Evolutionary conservation across 2,329 filamentous ascomycete genomes (phyloP).

Genomic region (Blastomyces emzantsi): DNA sequence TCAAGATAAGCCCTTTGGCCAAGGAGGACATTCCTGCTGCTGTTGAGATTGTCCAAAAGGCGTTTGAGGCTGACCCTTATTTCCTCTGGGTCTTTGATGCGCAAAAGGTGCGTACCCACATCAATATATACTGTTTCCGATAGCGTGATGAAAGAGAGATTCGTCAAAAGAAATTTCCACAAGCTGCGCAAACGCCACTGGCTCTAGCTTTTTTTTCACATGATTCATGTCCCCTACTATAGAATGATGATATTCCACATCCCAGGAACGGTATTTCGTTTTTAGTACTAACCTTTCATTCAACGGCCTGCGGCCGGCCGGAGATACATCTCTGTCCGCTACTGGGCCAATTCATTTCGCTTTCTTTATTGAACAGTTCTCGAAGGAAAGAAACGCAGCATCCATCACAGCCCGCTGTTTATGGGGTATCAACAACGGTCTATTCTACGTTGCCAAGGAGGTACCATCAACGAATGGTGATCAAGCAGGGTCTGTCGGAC

Average conservation of each 20-base stretch:
- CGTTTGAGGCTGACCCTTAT: constrained; percentile 59
- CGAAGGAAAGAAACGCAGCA: constrained; percentile 50
- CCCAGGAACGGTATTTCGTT: neutral
- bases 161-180: neutral
- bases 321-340: constrained; percentile 1
- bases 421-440: constrained; percentile 61
- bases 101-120: constrained; percentile 39
- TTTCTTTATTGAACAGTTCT: constrained; percentile 42
- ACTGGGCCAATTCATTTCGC: neutral
- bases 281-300: neutral
- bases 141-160: neutral
- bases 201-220: neutral
- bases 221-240: neutral
- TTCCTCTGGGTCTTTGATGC: constrained; percentile 57
- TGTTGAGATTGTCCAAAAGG: constrained; percentile 56
- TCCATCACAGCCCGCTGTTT: constrained; percentile 57
- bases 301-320: constrained; percentile 1
- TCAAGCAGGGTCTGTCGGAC: constrained; percentile 13
- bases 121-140: neutral
- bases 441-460: constrained; percentile 62
- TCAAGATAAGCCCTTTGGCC: constrained; percentile 49
- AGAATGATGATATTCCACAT: neutral
- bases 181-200: neutral
- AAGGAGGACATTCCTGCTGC: constrained; percentile 54
- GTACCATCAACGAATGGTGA: constrained; percentile 23